A percentile compares a stretch with the other conserved stretches of the same genome.
Conservation (phyloP, 2,329 filamentous ascomycete genomes). For the Xylaria sp. region DNA sequence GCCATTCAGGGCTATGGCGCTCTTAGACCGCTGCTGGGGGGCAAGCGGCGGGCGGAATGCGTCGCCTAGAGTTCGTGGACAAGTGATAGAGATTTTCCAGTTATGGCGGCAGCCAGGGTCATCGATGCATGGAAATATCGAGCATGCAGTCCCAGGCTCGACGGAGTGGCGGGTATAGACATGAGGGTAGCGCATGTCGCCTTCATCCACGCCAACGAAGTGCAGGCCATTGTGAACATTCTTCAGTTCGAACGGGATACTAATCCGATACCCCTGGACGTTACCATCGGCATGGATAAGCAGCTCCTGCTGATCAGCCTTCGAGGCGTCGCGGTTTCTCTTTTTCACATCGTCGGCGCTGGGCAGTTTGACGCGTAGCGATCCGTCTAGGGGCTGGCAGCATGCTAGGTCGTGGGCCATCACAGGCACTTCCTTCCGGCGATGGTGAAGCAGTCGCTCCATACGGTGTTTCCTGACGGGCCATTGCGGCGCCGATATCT, state of each 20-base stretch:
- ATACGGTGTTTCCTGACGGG: constrained; percentile 77
- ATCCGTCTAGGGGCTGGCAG: constrained; percentile 66
- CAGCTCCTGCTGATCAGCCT: constrained; percentile 55
- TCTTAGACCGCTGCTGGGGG: constrained; percentile 52
- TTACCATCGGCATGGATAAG: constrained; percentile 45
- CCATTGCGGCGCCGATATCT: constrained; percentile 78
- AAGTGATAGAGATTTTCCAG: constrained; percentile 90
- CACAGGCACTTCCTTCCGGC: constrained; percentile 64
- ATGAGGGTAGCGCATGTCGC: constrained; percentile 87
- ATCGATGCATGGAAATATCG: constrained; percentile 93
- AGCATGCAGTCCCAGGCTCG: constrained; percentile 81
- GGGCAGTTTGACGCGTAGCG: constrained; percentile 57
- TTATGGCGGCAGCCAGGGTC: constrained; percentile 82
- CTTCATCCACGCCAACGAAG: constrained; percentile 85
- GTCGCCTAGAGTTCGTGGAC: constrained; percentile 87
- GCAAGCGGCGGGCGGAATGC: constrained; percentile 64
- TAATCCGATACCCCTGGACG: constrained; percentile 61
- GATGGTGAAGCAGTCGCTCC: constrained; percentile 63
- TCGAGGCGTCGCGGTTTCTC: constrained; percentile 47
- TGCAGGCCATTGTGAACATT: constrained; percentile 87
- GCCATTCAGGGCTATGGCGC: constrained; percentile 44
- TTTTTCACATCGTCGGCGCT: constrained; percentile 51
- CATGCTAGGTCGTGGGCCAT: constrained; percentile 66
- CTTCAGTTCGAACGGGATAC: constrained; percentile 80
- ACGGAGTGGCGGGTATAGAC: constrained; percentile 87